Evolutionary conservation across 2,329 filamentous ascomycete species (phyloP), one percentile per base, ranked within the genome.

Genomic region (Aspergillus viridinutans): DNA sequence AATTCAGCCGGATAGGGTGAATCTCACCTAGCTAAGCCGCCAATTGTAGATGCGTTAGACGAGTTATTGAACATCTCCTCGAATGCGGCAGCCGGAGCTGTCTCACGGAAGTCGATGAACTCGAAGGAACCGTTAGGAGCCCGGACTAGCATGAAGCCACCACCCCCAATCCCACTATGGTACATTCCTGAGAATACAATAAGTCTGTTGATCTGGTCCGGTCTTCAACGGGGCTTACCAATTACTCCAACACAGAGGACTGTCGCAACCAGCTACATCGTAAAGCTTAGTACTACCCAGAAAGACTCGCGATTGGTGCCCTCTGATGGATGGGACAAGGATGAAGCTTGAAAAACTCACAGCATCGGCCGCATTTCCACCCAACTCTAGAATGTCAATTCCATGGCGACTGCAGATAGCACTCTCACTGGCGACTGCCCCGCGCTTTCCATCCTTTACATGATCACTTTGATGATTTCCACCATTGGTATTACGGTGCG

Each of bases 91-190:
- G 87, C 89, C 0, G 93, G 93, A 0, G 93, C 93, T 0, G 88
- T 85, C 72, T 97, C 93, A 49, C 93, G 83, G 69, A 96, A 97
- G 74, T 97, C 93, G 64, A 97, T 86, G 57, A 87, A 87, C 69
- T 96, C 91, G 69, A 92, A 95, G 20, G 80, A 79, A n/a, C 91
- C 91, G 57, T 90, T 79, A 17, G 84, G 76, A 35, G 85, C 81
- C 50, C 90, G 86, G 4, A 96, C 84, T 4, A 96, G 80, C 82
- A 92, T 89, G 75, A 97, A 97, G 2, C 93, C 93, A 43, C 93
- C 93, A 6, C 93, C 93, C 21, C 90, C 92, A 58, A 97, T 88
- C 17, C 93, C 92, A 43, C 76, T 80, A 71, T 92, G 89, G 64
- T 90, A 90, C 85, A 90, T 90, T 55, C 83, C 79, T 81, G 35